Conservation (phyloP, 371 early-diverging fungal species). For the Syncephalastrum sp. region DNA sequence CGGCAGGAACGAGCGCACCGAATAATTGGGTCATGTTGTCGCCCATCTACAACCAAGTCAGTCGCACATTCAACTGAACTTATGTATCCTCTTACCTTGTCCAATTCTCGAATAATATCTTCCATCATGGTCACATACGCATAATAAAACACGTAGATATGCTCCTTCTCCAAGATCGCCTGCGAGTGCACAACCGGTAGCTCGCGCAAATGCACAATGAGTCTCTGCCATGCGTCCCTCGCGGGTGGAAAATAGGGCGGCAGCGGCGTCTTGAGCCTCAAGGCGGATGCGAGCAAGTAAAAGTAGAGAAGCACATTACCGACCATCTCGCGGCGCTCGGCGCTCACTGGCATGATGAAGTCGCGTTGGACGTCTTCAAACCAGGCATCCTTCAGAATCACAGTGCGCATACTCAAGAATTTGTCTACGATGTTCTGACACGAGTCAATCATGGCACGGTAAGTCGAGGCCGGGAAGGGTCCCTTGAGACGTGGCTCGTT, state of each 20-base stretch:
- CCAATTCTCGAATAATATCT: slow-evolving; percentile 79
- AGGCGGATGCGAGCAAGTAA: slow-evolving; percentile 77
- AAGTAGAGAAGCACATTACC: slow-evolving; percentile 74
- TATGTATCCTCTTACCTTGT: slow-evolving; percentile 34
- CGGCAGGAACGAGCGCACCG: slow-evolving; percentile 41
- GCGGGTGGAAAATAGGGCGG: slow-evolving; percentile 82
- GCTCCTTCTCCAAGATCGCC: slow-evolving; percentile 48
- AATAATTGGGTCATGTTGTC: slow-evolving; percentile 42
- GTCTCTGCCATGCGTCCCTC: slow-evolving; percentile 42
- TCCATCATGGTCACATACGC: slow-evolving; percentile 79
- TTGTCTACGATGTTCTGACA: slow-evolving; percentile 77
- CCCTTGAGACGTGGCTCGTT: slow-evolving; percentile 88
- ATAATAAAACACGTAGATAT: slow-evolving; percentile 75
- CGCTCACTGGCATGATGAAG: slow-evolving; percentile 57
- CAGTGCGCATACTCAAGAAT: slow-evolving; percentile 68
- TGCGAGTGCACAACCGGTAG: slow-evolving; percentile 52
- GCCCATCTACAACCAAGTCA: slow-evolving; percentile 25
- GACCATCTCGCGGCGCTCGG: slow-evolving; percentile 66
- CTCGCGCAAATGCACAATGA: slow-evolving; percentile 48
- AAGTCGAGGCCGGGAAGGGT: slow-evolving; percentile 68
- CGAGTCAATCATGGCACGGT: slow-evolving; percentile 63
- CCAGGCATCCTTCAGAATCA: slow-evolving; percentile 66
- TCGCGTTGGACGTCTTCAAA: slow-evolving; percentile 49
- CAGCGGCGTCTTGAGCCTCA: slow-evolving; percentile 78
- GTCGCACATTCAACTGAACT: slow-evolving; percentile 2